Base-by-base conservation (phyloP, 257 asterid genomes). In the Datura wrightii region DNA sequence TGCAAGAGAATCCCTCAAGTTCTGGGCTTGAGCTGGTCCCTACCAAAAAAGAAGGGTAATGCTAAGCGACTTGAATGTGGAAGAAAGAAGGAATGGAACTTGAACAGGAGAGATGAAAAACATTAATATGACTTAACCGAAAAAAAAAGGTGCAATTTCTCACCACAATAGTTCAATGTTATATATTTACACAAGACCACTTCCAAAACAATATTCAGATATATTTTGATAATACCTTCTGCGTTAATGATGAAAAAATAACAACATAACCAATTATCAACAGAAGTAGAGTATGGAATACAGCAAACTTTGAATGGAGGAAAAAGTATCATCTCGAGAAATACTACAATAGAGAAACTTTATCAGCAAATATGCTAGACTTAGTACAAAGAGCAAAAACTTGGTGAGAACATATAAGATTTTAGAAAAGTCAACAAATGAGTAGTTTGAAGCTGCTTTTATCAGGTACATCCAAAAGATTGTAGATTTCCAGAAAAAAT, bases 21-120 rank as follows among this genome's bases (percentile, higher is more conserved):
- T 96, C 89, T 96, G 99, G 85, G 99, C 99, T 89, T 96, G 99
- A 37, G 99, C 99, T 48, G 99, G 99, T 70, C 99, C 99, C 99
- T 96, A 78, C 74, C 56, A 48, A 82, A 24, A 83, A 11, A 39
- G 4, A 82, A 76, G 13, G 46, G 11, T 52, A 31, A 14, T 15
- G 31, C 31, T 76, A 14, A 46, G 62, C 63, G 31, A 24, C 24
- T 50, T 76, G 62, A 76, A 76, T 50, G 24, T 39, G n/a, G 78
- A 69, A 16, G n/a, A 7, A 31, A 50, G 24, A 76, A 50, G 31
- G 62, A 76, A 50, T 7, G 46, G 10, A 52, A 13, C 80, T 5
- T 74, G 42, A 74, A 19, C 80, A 9, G 18, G 37, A 72, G 80
- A 46, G 42, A 72, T 6, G 58, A 19, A 48, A 5, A n/a, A 74